phyloP scores from a whole-genome alignment of 306 rosid species.

The Glycyrrhiza uralensis region DNA sequence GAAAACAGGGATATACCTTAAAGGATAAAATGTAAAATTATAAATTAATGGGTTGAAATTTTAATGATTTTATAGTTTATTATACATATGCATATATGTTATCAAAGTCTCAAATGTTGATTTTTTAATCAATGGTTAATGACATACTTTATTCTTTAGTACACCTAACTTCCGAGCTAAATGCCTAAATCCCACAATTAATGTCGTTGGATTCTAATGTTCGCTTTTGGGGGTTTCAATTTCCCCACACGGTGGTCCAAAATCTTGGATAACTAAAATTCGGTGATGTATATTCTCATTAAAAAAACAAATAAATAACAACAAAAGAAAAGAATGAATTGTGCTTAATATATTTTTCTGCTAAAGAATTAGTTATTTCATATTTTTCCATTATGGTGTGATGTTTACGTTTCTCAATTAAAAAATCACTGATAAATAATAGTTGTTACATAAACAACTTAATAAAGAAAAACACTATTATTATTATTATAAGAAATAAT shows the following conservation, averaged over 20 bases:
- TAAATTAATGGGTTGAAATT: background rate
- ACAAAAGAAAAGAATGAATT: too few species aligned
- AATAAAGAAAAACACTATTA: background rate
- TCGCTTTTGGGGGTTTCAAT: background rate
- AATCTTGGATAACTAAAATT: background rate
- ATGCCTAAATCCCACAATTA: too few species aligned
- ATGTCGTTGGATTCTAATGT: background rate
- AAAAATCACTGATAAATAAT: too few species aligned
- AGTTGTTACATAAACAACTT: too few species aligned
- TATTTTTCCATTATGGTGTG: background rate
- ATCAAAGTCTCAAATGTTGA: background rate
- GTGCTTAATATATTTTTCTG: too few species aligned
- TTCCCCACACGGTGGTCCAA: background rate
- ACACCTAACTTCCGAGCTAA: too few species aligned
- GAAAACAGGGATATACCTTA: background rate
- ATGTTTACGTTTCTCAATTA: background rate
- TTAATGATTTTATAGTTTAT: background rate
- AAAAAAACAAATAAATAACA: background rate
- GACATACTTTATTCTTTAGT: too few species aligned
- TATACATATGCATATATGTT: too few species aligned
- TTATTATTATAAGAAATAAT: background rate
- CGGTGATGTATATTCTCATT: background rate
- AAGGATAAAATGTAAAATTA: background rate
- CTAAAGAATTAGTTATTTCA: too few species aligned
- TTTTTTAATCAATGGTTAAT: too few species aligned